Base-by-base conservation (phyloP, 75 land plant species). In the Larix kaempferi region DNA sequence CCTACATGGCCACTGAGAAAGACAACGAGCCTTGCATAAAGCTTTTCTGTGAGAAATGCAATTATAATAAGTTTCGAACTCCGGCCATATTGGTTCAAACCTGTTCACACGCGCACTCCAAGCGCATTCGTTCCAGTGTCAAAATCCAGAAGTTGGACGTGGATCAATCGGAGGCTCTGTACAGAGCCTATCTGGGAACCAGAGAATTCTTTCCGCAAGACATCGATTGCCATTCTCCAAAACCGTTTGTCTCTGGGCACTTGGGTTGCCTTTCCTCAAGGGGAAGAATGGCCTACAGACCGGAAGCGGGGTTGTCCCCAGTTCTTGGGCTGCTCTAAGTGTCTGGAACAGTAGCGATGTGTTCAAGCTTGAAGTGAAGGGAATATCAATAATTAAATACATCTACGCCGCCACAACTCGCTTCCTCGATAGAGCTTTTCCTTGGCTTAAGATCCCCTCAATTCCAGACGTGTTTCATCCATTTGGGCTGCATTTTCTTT, bases 151-250 rank as follows among this genome's bases (percentile, higher is more conserved):
- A 76, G 52, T 84, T 96, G 73, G 22, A 11, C 35, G 58, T 80
- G 21, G 21, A 69, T 62, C 83, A 86, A 56, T 91, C 99, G n/a
- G 91, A 88, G 73, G 6, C 73, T n/a, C 80, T 96, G 72, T 96
- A 96, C 81, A 85, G 93, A 19, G 59, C 74, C 52, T 77, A 77
- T 5, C 77, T 90, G 79, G 79, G 92, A 59, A 79, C 87, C 62
- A 78, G 81, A 14, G 98, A 96, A 84, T 96, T 96, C 84, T 96
- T 94, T 82, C 99, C 99, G 11, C 82, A 81, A 59, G 99, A 96
- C 82, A 94, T 96, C 39, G 93, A 86, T 71, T 71, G 61, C 86
- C 29, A 86, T 96, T 0, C 86, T 96, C 15, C 55, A 66, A 25
- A 90, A 89, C 84, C 77, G 62, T 63, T 89, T 92, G 73, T 84